These are phyloP conservation scores for Aspergillus quadricinctus DNA, from an alignment of 2,329 filamentous ascomycete genomes.

Conservation along the genomic window DNA sequence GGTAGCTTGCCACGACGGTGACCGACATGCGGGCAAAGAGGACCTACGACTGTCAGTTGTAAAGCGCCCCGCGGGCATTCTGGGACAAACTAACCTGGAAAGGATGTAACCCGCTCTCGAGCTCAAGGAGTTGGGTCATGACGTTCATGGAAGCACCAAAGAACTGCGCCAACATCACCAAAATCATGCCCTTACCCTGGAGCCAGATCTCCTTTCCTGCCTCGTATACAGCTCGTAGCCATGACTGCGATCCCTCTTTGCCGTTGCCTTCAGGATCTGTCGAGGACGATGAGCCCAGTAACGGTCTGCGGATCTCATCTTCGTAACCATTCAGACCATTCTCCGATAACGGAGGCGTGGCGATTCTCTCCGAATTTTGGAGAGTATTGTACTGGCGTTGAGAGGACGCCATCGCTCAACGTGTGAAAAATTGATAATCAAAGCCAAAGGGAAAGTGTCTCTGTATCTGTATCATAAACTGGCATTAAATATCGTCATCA, in stretches of 20 bases:
- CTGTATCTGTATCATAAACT: background rate
- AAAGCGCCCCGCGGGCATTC: background rate
- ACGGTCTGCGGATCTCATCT: background rate
- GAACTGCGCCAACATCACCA: constrained; percentile 71
- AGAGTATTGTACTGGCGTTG: background rate
- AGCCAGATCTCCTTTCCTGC: constrained; percentile 44
- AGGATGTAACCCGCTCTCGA: constrained; percentile 68
- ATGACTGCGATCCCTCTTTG: background rate
- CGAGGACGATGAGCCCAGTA: background rate
- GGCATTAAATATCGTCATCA: background rate
- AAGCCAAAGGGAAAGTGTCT: background rate
- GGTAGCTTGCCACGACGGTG: constrained; percentile 61
- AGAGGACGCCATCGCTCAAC: background rate
- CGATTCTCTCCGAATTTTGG: background rate
- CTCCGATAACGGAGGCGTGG: background rate
- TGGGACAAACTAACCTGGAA: constrained; percentile 54
- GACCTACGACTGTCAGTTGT: constrained; percentile 44
- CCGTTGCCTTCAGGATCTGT: background rate
- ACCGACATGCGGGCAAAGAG: constrained; percentile 75
- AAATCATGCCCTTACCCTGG: constrained; percentile 65
- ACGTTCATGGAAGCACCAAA: constrained; percentile 87
- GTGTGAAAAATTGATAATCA: background rate
- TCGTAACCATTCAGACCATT: background rate
- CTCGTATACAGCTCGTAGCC: background rate
- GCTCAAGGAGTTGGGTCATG: constrained; percentile 69